Percentiles rank a stretch among this genome's conserved stretches.
phyloP scores from a whole-genome alignment of 2,329 filamentous ascomycete genomes.

The Xylaria arbuscula region DNA sequence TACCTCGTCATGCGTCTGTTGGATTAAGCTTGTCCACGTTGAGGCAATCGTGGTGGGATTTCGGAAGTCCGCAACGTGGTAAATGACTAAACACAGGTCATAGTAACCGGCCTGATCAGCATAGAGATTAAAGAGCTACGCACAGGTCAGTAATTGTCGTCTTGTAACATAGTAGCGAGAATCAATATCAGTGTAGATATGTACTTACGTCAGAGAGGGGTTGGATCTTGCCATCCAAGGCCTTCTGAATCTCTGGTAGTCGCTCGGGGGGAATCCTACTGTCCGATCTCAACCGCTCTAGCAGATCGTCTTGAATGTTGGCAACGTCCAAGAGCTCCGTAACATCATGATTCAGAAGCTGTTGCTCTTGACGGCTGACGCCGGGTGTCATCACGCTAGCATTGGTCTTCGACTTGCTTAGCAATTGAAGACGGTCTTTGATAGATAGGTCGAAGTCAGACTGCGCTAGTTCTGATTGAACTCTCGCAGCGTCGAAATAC shows the following conservation, averaged over 20 bases:
- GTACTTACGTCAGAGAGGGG: slow-evolving; percentile 77
- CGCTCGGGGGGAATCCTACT: slow-evolving; percentile 72
- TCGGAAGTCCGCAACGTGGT: slow-evolving; percentile 89
- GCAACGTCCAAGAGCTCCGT: slow-evolving; percentile 90
- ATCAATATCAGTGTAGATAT: not conserved
- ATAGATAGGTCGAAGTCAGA: slow-evolving; percentile 84
- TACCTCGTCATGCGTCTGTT: slow-evolving; percentile 72
- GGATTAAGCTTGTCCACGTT: slow-evolving; percentile 86
- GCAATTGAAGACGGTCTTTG: slow-evolving; percentile 86
- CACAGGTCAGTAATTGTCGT: slow-evolving; percentile 21
- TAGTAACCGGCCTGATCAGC: slow-evolving; percentile 93
- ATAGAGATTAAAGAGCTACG: slow-evolving; percentile 89
- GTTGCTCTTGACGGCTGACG: slow-evolving; percentile 81
- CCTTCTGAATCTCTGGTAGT: slow-evolving; percentile 70
- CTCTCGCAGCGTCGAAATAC: slow-evolving; percentile 87
- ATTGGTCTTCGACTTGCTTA: slow-evolving; percentile 91
- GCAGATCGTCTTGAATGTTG: slow-evolving; percentile 91
- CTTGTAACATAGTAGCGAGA: not conserved
- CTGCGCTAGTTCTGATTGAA: slow-evolving; percentile 84
- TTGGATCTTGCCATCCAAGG: slow-evolving; percentile 82
- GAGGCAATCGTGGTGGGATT: slow-evolving; percentile 84
- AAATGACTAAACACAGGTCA: slow-evolving; percentile 92
- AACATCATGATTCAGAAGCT: slow-evolving; percentile 85
- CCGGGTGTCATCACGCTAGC: slow-evolving; percentile 84
- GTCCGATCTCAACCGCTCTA: slow-evolving; percentile 82